Base-by-base conservation (phyloP, 257 asterid genomes). In the Linderniella brevidens region DNA sequence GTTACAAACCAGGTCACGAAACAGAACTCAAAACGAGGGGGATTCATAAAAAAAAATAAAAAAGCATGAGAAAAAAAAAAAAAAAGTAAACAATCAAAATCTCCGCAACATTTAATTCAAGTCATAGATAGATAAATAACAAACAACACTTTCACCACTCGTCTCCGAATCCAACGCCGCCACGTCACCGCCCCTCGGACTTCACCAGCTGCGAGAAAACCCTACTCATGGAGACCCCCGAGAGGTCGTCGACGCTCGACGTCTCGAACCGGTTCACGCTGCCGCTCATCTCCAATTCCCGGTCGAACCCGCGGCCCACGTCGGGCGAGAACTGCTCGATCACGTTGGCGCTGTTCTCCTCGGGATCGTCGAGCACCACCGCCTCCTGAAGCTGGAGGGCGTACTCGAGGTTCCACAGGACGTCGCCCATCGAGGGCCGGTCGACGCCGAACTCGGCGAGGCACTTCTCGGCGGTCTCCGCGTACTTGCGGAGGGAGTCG, bases 171-270 rank as follows among this genome's bases (percentile, higher is more conserved):
- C 3, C 3, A 3, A 3, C 32, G 32, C 32, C 32, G 32, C 32
- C 32, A 3, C 32, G 47, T 71, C 72, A 72, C 49, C 85, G 65
- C 17, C 92, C 85, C 59, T 79, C 90, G 0, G 90, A 75, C 56
- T 79, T 79, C 1, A 76, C 77, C 62, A 79, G 72, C 56, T 79
- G 86, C 4, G 86, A 79, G 64, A 79, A 79, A 15, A 79, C 86
- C 18, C 65, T 37, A 48, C 86, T 76, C 86, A 76, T 79, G 4
- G 86, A 73, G 36, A 76, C 77, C 13, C 77, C 82, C 6, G 82
- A 73, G 5, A 74, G 59, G 32, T 25, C 32, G 50, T 70, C 86
- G 11, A 62, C 73, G 35, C 63, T 70, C 4, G 77, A 59, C 1
- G 57, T 55, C 14, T 65, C 80, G 13, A 66, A 69, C 8, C 54